phyloP scores from a whole-genome alignment of 805 yeast genomes.

The Cyberlindnera galapagoensis region DNA sequence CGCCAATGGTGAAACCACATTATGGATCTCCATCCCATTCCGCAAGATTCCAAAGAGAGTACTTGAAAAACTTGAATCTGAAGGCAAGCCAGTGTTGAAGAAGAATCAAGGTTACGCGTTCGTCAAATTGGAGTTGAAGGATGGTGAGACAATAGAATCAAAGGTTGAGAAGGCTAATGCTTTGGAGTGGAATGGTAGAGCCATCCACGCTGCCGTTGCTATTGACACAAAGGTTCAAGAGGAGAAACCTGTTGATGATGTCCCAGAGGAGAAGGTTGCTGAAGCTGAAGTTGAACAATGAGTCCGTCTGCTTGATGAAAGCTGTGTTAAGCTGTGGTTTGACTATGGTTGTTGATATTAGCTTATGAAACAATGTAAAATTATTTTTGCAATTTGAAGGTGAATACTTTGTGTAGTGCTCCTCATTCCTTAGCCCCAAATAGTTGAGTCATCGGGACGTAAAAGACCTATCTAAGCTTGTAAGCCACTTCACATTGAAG shows the following conservation, averaged over 20 bases:
- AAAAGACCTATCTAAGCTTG: too few species aligned
- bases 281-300: conserved; percentile 10
- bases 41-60: conserved; percentile 39
- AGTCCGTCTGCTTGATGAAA: conserved; percentile 1
- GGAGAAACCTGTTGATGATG: conserved; percentile 25
- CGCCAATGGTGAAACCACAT: conserved; percentile 40
- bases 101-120: conserved; percentile 61
- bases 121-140: conserved; percentile 36
- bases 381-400: not conserved
- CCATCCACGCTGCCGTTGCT: conserved; percentile 65
- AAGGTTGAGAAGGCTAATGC: conserved; percentile 71
- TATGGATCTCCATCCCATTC: conserved; percentile 54
- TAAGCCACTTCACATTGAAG: too few species aligned
- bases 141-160: conserved; percentile 42
- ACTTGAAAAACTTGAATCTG: conserved; percentile 36
- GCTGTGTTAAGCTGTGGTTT: not conserved
- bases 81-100: conserved; percentile 38
- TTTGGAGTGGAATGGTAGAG: conserved; percentile 56
- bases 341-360: not conserved
- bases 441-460: too few species aligned
- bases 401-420: not conserved
- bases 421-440: not conserved
- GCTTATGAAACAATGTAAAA: not conserved
- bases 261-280: conserved; percentile 14
- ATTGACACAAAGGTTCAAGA: conserved; percentile 41